A percentile compares a stretch with the other conserved stretches of the same genome.
These are phyloP conservation scores for Cucurbita maxima DNA, from an alignment of 306 rosid genomes.

Conservation along the genomic window DNA sequence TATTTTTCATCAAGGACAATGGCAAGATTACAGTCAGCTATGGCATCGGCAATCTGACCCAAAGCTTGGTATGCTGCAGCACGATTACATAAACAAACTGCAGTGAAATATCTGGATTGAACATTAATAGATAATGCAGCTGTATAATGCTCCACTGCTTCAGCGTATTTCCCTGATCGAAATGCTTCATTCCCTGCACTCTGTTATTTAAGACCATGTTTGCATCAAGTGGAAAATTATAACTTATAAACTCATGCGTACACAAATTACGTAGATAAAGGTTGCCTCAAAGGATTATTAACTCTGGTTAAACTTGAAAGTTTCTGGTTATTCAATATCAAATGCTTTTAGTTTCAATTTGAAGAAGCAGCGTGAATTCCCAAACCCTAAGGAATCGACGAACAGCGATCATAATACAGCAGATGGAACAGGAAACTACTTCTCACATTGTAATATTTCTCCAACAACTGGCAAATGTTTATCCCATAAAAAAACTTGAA, in stretches of 20 bases:
- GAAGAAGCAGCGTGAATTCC: background rate
- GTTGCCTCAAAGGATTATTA: background rate
- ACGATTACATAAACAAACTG: constrained; percentile 85
- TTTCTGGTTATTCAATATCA: background rate
- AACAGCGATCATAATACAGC: too few relatives aligned
- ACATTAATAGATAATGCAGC: constrained; percentile 55
- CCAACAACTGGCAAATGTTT: too few relatives aligned
- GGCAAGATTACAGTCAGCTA: constrained; percentile 86
- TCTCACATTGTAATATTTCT: too few relatives aligned
- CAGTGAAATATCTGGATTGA: constrained; percentile 67
- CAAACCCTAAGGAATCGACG: too few relatives aligned
- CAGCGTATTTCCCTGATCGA: constrained; percentile 43
- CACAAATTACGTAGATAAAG: background rate
- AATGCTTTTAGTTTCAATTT: background rate
- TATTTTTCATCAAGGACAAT: constrained; percentile 74
- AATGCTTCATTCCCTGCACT: constrained; percentile 75
- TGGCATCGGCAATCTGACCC: constrained; percentile 83
- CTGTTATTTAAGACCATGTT: constrained; percentile 24
- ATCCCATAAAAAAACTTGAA: too few relatives aligned
- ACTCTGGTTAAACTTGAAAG: background rate
- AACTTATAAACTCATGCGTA: background rate
- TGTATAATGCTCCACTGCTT: constrained; percentile 70
- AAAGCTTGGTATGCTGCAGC: constrained; percentile 87
- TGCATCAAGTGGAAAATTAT: constrained; percentile 8
- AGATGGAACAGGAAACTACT: too few relatives aligned